A percentile compares a stretch with the other conserved stretches of the same genome.
These are phyloP conservation scores for Fusarium foetens DNA, from an alignment of 2,329 filamentous ascomycete genomes.

Conservation along the genomic window DNA sequence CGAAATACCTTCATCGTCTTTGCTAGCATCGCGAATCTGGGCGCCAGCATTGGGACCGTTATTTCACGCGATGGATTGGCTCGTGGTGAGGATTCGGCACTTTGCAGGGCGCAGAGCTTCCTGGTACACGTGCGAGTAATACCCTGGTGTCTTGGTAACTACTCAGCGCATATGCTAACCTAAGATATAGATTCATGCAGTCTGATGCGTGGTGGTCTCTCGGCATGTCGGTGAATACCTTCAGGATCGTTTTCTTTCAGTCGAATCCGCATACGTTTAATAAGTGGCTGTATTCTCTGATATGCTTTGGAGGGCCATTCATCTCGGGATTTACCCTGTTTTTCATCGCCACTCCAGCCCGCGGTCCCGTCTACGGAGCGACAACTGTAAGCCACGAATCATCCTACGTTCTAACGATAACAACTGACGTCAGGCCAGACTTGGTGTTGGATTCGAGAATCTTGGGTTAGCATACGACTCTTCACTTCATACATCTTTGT, in stretches of 20 bases:
- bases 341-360: neutral
- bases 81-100: neutral
- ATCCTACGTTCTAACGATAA: fast-evolving
- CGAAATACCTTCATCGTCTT: neutral
- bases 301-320: neutral
- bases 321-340: neutral
- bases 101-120: neutral
- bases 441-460: neutral
- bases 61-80: neutral
- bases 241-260: neutral
- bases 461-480: neutral
- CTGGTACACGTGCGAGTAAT: neutral
- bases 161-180: neutral
- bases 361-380: neutral
- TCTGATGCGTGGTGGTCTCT: slow-evolving; percentile 4
- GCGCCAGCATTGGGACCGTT: neutral
- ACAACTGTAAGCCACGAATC: neutral
- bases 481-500: neutral
- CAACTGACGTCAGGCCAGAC: neutral
- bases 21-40: neutral
- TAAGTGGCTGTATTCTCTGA: neutral
- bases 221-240: neutral
- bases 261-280: neutral
- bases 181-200: neutral
- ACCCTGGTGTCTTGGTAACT: too few species aligned